Conservation (phyloP, 73 alveolate genomes). For the Paramecium tetraurelia region DNA sequence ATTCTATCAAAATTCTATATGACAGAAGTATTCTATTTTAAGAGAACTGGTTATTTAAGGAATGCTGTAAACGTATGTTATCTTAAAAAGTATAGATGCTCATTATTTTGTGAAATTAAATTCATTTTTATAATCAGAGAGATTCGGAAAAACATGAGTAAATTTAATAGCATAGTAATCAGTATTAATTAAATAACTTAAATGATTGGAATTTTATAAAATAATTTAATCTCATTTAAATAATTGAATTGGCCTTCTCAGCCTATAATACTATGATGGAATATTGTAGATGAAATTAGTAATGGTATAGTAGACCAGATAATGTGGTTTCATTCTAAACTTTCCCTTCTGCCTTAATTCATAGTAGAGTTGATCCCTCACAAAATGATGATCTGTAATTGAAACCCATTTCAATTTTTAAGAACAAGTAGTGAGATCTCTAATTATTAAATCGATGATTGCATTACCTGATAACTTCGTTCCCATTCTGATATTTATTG, state of each 20-base stretch:
- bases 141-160: neutral
- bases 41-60: neutral
- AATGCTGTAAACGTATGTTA: conserved; percentile 9
- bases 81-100: neutral
- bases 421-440: conserved; percentile 5
- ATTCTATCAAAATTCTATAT: neutral
- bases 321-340: conserved; percentile 42
- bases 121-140: neutral
- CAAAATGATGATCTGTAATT: neutral
- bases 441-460: neutral
- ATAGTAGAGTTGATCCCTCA: conserved; percentile 5
- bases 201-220: neutral
- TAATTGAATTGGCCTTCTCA: conserved; percentile 25
- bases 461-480: conserved; percentile 21
- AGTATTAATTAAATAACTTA: neutral
- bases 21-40: neutral
- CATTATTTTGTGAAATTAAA: neutral
- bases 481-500: neutral
- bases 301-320: neutral
- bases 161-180: neutral
- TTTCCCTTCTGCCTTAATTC: neutral
- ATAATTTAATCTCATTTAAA: neutral
- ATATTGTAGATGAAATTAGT: conserved; percentile 39
- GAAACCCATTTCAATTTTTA: neutral
- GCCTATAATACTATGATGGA: conserved; percentile 30